These are phyloP conservation scores for Colletotrichum tofieldiae DNA, from an alignment of 2,329 filamentous ascomycete species.

Conservation along the genomic window DNA sequence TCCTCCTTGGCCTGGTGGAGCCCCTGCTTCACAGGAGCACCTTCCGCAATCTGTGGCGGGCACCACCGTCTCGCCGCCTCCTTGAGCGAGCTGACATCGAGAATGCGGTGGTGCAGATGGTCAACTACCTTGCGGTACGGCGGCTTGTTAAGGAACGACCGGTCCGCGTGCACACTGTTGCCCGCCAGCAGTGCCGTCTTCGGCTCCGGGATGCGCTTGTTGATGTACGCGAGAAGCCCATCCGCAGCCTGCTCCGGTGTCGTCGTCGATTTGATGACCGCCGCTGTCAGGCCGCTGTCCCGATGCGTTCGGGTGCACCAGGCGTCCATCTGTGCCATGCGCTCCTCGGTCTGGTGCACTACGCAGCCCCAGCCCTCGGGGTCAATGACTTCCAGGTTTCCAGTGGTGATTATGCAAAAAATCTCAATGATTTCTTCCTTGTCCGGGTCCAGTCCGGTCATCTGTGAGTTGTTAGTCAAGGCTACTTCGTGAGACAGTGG, in stretches of 20 bases:
- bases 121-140: slow-evolving; percentile 83
- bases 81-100: slow-evolving; percentile 94
- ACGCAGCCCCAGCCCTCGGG: slow-evolving; percentile 83
- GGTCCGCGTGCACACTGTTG: slow-evolving; percentile 94
- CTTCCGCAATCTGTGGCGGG: slow-evolving; percentile 69
- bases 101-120: slow-evolving; percentile 89
- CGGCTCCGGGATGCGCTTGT: slow-evolving; percentile 76
- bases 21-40: slow-evolving; percentile 80
- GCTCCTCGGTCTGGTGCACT: slow-evolving; percentile 79
- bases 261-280: slow-evolving; percentile 80
- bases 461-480: slow-evolving; percentile 67
- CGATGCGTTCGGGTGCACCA: slow-evolving; percentile 91
- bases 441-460: slow-evolving; percentile 88
- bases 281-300: slow-evolving; percentile 84
- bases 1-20: slow-evolving; percentile 89
- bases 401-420: slow-evolving; percentile 91
- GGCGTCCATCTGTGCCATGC: slow-evolving; percentile 84
- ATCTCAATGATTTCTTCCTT: slow-evolving; percentile 91
- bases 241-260: slow-evolving; percentile 81
- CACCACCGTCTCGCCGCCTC: slow-evolving; percentile 91
- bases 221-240: slow-evolving; percentile 84
- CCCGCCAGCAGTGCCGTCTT: slow-evolving; percentile 85
- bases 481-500: background rate
- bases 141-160: slow-evolving; percentile 80
- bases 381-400: slow-evolving; percentile 83